Conservation (phyloP, 805 yeast genomes). For the Pichia phayaonensis region DNA sequence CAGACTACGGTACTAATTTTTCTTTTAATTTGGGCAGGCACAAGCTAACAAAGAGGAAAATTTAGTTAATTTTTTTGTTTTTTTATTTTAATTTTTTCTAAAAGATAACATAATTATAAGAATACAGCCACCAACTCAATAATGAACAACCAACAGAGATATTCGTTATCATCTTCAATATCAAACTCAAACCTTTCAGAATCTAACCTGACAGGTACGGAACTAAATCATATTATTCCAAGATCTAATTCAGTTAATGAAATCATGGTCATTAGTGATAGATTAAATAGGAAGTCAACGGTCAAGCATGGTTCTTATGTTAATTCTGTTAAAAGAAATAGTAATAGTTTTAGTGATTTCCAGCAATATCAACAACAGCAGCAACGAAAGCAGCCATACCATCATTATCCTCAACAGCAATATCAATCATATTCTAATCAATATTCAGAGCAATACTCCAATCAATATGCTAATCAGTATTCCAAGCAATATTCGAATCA, state of each 20-base stretch:
- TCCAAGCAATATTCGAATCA: not conserved
- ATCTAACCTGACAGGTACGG: not conserved
- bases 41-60: no score
- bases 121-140: not conserved
- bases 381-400: not conserved
- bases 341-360: not conserved
- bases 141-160: not conserved
- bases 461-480: not conserved
- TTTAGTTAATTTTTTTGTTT: no score
- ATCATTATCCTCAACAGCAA: not conserved
- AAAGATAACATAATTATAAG: no score
- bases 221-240: slow-evolving; percentile 3
- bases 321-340: not conserved
- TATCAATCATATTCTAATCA: not conserved
- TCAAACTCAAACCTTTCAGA: not conserved
- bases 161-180: not conserved
- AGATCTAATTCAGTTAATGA: slow-evolving; percentile 10
- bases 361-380: slow-evolving; percentile 7
- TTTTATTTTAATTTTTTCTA: no score
- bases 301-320: slow-evolving; percentile 3
- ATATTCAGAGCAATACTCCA: no score
- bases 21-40: no score
- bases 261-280: slow-evolving; percentile 27
- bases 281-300: slow-evolving; percentile 32
- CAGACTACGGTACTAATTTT: not conserved